Evolutionary conservation across 306 rosid species (phyloP), one percentile per base, ranked within the genome.

Genomic region (Vigna hirtella): DNA sequence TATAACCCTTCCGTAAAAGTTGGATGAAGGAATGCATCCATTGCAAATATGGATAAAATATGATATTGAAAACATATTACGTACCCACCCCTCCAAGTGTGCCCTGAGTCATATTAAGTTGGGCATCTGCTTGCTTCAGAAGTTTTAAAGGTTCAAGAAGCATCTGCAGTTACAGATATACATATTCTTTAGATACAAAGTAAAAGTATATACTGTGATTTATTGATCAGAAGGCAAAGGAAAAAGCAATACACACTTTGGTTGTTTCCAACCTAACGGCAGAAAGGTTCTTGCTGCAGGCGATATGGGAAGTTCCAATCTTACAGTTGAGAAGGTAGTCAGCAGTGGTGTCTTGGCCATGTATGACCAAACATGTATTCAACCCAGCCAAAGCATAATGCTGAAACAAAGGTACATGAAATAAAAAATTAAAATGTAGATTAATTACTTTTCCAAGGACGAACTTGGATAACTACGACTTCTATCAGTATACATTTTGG

Each of bases 181-280:
- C 71, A 81, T 16, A 74, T 61, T 78, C 79, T 10, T 43, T 61
- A 77, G 66, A 55, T 43, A 47, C 11, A 43, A 51, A 73, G 45
- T 15, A 69, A 78, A 70, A 64, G 17, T 36, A 38, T 48, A 72
- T 34, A 43, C 63, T 69, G 20, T 61, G 66, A 57, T 43, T 49
- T 47, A 50, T 45, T 30, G 16, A 81, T 18, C 83, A 68, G 20
- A 56, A 74, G 62, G 77, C 66, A 74, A 74, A 38, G 73, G 74
- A 32, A 20, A 72, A 67, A 10, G 62, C 0, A 13, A 63, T 66
- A 87, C 84, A 90, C 84, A 95, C 98, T 88, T 88, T 86, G 66
- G 97, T 90, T 80, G 97, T 95, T 84, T 95, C 93, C 86, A 95
- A 87, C 93, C 98, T 90, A 83, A 95, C 87, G 73, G 92, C 98